Conservation (phyloP, 2,329 filamentous ascomycete genomes). For the Epichloe aotearoae region DNA sequence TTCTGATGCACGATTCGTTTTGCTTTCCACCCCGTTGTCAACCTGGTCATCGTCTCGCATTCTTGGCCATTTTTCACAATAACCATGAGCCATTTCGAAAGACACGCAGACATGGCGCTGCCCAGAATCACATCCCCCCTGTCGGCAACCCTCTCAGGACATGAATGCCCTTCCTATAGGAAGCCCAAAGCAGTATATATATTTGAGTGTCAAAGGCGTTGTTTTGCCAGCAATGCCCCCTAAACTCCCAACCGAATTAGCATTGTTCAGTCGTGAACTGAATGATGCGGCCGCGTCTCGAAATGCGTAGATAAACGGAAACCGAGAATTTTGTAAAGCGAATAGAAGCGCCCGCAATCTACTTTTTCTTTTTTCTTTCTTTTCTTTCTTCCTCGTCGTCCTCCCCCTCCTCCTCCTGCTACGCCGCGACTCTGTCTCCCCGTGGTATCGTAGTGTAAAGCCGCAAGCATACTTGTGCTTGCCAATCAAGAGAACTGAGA, state of each 20-base stretch:
- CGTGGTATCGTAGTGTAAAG: constrained; percentile 1
- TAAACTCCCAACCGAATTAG: no score
- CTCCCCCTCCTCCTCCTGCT: background rate
- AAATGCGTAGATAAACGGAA: background rate
- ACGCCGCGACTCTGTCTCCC: background rate
- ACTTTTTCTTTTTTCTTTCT: background rate
- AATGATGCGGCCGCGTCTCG: no score
- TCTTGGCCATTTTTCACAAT: background rate
- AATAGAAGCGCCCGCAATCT: background rate
- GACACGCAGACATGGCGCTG: no score
- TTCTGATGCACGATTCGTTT: background rate
- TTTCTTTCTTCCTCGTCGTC: background rate
- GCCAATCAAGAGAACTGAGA: constrained; percentile 1
- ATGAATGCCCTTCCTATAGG: no score
- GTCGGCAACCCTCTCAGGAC: no score
- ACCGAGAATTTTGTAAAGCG: background rate
- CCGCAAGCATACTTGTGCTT: background rate
- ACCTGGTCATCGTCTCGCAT: background rate
- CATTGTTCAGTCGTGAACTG: no score
- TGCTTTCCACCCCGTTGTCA: background rate
- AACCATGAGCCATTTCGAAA: background rate
- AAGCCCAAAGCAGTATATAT: background rate
- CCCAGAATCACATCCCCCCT: no score
- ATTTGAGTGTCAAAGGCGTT: background rate
- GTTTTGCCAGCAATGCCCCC: background rate